Conservation (phyloP, 2,329 filamentous ascomycete genomes). For the Claviceps maximensis region DNA sequence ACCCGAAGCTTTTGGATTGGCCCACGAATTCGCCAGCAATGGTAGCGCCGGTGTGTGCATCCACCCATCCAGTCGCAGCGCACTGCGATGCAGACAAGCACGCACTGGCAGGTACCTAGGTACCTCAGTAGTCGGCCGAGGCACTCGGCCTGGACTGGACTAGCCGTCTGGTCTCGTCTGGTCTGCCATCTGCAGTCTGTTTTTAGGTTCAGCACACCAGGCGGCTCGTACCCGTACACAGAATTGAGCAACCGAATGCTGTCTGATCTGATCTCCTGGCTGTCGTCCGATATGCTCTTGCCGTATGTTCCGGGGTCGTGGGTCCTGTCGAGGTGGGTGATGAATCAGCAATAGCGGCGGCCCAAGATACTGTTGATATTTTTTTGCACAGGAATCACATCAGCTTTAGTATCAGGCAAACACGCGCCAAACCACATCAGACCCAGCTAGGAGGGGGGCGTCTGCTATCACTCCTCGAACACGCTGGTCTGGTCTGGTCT, state of each 20-base stretch:
- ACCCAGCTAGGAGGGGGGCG: neutral
- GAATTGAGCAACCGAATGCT: no score
- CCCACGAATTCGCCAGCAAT: neutral
- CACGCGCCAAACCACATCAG: no score
- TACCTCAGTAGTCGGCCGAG: neutral
- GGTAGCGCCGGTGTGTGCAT: neutral
- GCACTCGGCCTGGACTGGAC: neutral
- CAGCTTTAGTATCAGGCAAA: neutral
- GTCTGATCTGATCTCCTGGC: neutral
- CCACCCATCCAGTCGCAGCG: no score
- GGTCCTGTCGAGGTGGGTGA: neutral
- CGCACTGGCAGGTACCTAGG: no score
- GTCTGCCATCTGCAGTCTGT: neutral
- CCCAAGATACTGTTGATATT: no score
- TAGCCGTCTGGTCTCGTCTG: neutral
- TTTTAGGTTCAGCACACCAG: no score
- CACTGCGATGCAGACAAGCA: no score
- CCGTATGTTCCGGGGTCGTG: neutral
- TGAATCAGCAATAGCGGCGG: neutral
- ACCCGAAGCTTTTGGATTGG: neutral
- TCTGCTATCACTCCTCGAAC: neutral
- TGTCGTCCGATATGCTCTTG: neutral
- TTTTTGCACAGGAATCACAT: no score
- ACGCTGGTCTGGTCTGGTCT: neutral
- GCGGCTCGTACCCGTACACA: no score